Evolutionary conservation across 306 rosid genomes (phyloP), one percentile per base, ranked within the genome.

Genomic region (Citrullus mucosospermus): DNA sequence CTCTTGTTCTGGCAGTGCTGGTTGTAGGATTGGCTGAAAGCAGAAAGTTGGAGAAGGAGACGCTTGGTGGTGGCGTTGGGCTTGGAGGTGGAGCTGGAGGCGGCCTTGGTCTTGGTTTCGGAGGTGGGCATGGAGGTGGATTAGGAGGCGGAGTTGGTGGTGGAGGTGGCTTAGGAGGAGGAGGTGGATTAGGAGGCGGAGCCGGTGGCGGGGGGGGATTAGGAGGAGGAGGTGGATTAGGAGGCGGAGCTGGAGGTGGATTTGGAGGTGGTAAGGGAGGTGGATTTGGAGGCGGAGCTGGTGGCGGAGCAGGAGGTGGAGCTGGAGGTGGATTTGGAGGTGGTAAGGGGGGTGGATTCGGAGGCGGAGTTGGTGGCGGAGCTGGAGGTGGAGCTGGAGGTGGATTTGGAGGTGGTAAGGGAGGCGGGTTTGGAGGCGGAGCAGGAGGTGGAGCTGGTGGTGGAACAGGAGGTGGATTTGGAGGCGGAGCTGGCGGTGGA

Each of bases 1-100:
- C 78, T 77, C 77, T 90, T 80, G 57, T 87, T 50, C 57, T 91
- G 78, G 85, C 36, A 44, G 44, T 79, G 9, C 15, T 89, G 67
- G 82, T 87, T 65, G 70, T 85, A 22, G 84, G 86, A 41, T 70
- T 81, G 36, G 83, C 81, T 9, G 92, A 91, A 79, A 81, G 96
- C 85, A 66, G 90, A 46, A 81, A 76, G 76, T 1, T 82, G 5
- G 85, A 81, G 80, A 68, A 86, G 44, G 79, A 81, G 46, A 80
- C 85, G 25, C 20, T 66, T 56, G 79, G 68, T 39, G 86, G 85
- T 8, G 57, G 44, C 0, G 67, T 6, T 0, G 86, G 77, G 1
- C 79, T 54, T 1, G 75, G n/a, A 2, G 83, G 71, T 25, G 78
- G 70, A 6, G 77, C 11, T 44, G 50, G 50, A 44, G 50, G 58